Percentiles rank a stretch among this genome's conserved stretches.
Evolutionary conservation across 768 basidiomycete species (phyloP).

Genomic region (Tephrocybe sp.): DNA sequence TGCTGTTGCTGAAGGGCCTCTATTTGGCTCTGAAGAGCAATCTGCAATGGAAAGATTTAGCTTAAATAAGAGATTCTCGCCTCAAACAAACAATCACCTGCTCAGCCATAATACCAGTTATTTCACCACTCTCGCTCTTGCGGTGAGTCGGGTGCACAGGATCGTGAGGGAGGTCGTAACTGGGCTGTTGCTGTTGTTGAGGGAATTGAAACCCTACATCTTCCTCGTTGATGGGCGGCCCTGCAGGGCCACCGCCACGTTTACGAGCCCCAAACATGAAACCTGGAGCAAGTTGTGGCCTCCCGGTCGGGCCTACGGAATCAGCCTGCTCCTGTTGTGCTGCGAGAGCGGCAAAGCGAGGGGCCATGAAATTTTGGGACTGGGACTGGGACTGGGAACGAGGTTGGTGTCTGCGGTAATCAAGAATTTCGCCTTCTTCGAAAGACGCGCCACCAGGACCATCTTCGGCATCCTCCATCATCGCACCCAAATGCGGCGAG

Average conservation of each 20-base stretch:
- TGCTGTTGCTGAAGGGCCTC: slow-evolving; percentile 90
- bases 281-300: slow-evolving; percentile 87
- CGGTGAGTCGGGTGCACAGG: slow-evolving; percentile 37
- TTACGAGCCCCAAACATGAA: slow-evolving; percentile 87
- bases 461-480: slow-evolving; percentile 83
- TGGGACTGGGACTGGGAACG: slow-evolving; percentile 78
- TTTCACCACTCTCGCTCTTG: slow-evolving; percentile 70
- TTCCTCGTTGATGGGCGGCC: slow-evolving; percentile 78
- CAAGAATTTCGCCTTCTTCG: slow-evolving; percentile 82
- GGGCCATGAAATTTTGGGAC: slow-evolving; percentile 84
- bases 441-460: slow-evolving; percentile 40
- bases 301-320: slow-evolving; percentile 67
- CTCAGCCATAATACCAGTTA: slow-evolving; percentile 92
- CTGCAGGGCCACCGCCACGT: slow-evolving; percentile 52
- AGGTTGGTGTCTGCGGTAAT: slow-evolving; percentile 56
- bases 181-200: slow-evolving; percentile 38
- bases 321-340: slow-evolving; percentile 72
- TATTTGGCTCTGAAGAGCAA: slow-evolving; percentile 88
- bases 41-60: slow-evolving; percentile 39
- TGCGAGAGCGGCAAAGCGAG: slow-evolving; percentile 82
- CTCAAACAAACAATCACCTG: slow-evolving; percentile 60
- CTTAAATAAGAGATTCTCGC: slow-evolving; percentile 5
- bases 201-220: slow-evolving; percentile 84
- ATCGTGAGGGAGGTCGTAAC: slow-evolving; percentile 31
- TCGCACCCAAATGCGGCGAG: slow-evolving; percentile 78